phyloP scores from a whole-genome alignment of 352 stramenopile species.

The Globisporangium mamillatum region DNA sequence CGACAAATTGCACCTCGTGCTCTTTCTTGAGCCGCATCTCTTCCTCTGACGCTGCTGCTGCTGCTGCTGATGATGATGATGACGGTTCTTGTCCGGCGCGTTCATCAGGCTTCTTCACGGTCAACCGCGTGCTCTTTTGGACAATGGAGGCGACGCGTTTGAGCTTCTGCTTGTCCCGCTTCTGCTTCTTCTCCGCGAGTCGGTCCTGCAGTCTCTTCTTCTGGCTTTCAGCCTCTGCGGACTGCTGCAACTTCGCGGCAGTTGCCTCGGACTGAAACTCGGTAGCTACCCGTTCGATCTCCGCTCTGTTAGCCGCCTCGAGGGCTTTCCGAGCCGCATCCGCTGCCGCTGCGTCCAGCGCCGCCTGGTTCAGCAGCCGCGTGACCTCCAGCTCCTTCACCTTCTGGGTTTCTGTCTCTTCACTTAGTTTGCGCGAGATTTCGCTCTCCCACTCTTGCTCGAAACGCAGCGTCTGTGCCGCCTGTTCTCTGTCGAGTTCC shows the following conservation, averaged over 20 bases:
- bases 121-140: slow-evolving; percentile 45
- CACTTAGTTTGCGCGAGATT: slow-evolving; percentile 1
- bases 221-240: slow-evolving; percentile 11
- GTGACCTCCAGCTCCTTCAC: slow-evolving; percentile 14
- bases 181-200: slow-evolving; percentile 31
- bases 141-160: slow-evolving; percentile 32
- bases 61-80: neutral
- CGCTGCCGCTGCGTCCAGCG: slow-evolving; percentile 20
- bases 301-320: slow-evolving; percentile 24
- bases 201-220: slow-evolving; percentile 25
- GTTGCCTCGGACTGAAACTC: slow-evolving; percentile 22
- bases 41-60: slow-evolving; percentile 19
- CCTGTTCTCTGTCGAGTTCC: slow-evolving; percentile 15
- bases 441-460: slow-evolving; percentile 18
- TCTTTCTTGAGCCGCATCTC: slow-evolving; percentile 38
- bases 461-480: slow-evolving; percentile 3
- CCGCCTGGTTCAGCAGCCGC: slow-evolving; percentile 14
- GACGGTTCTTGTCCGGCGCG: slow-evolving; percentile 4
- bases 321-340: slow-evolving; percentile 30
- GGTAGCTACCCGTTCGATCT: slow-evolving; percentile 28
- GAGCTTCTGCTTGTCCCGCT: slow-evolving; percentile 28
- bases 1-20: slow-evolving; percentile 32
- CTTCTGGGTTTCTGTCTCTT: slow-evolving; percentile 7
- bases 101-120: neutral
- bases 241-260: slow-evolving; percentile 7